Evolutionary conservation across 805 yeast species (phyloP).

Genomic region (Yueomyces sinensis): DNA sequence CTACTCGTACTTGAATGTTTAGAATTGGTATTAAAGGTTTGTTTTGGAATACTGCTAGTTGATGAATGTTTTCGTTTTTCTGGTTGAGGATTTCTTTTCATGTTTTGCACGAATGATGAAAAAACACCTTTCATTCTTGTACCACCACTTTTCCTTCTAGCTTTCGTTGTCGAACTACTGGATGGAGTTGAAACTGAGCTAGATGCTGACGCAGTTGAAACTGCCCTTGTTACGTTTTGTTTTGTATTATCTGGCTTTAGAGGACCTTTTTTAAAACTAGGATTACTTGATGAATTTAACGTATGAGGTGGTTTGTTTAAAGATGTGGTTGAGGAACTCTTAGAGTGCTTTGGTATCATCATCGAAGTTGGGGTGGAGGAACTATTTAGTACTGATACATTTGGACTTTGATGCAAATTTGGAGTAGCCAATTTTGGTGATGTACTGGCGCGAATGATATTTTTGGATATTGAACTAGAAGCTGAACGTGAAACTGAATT

Average conservation of each 20-base stretch:
- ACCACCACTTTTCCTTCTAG: conserved; percentile 22
- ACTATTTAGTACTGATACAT: not conserved
- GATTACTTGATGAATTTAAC: conserved; percentile 1
- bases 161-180: conserved; percentile 2
- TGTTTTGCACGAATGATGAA: conserved; percentile 29
- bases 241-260: conserved; percentile 7
- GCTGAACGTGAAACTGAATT: conserved; percentile 2
- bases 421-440: conserved; percentile 2
- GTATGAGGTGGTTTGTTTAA: not conserved
- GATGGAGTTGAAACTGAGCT: conserved; percentile 12
- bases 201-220: conserved; percentile 8
- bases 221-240: not conserved
- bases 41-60: not conserved
- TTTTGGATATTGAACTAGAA: not conserved
- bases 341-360: not conserved
- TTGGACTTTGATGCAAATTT: not conserved
- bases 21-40: not conserved
- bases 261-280: not conserved
- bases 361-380: conserved; percentile 2
- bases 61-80: conserved; percentile 25
- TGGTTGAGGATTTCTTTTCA: conserved; percentile 17
- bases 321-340: not conserved
- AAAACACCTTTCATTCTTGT: conserved; percentile 45
- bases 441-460: not conserved
- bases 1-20: conserved; percentile 5